Conservation (phyloP, 1,284 basidiomycete genomes). For the Ceratobasidium sp. region DNA sequence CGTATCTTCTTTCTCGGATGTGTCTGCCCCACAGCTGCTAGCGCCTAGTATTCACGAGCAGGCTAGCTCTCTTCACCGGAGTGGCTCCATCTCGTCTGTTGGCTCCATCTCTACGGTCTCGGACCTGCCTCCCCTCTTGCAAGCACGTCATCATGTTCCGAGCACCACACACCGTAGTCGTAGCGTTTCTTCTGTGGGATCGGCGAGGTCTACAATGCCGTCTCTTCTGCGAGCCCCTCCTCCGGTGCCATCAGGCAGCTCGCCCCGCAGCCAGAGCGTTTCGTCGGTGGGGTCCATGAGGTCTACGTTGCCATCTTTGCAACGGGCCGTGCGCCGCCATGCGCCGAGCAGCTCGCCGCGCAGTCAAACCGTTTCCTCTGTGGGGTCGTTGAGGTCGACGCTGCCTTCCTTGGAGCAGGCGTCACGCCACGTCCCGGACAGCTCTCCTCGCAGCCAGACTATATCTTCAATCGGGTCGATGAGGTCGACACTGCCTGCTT, state of each 20-base stretch:
- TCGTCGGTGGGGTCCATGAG: constrained; percentile 20
- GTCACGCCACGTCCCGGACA: constrained; percentile 22
- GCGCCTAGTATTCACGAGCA: constrained; percentile 26
- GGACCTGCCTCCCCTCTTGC: constrained; percentile 27
- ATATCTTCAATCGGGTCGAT: constrained; percentile 3
- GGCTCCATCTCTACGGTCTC: constrained; percentile 14
- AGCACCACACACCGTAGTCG: constrained; percentile 22
- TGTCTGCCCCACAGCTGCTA: constrained; percentile 26
- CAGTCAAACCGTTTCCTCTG: constrained; percentile 14
- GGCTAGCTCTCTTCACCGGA: constrained; percentile 19
- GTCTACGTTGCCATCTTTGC: background rate
- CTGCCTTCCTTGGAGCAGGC: constrained; percentile 10
- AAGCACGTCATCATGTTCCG: constrained; percentile 24
- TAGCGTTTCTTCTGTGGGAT: constrained; percentile 3
- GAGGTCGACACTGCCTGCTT: background rate
- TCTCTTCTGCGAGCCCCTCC: constrained; percentile 24
- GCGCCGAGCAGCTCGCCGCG: constrained; percentile 26
- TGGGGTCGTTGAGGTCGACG: background rate
- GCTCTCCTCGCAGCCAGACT: background rate
- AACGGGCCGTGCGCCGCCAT: background rate
- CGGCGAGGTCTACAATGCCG: background rate
- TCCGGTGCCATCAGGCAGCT: constrained; percentile 6
- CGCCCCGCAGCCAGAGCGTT: background rate
- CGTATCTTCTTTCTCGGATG: constrained; percentile 32
- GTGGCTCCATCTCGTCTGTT: constrained; percentile 19